Evolutionary conservation across 2,329 filamentous ascomycete genomes (phyloP).

Genomic region (Massarina eburnea): DNA sequence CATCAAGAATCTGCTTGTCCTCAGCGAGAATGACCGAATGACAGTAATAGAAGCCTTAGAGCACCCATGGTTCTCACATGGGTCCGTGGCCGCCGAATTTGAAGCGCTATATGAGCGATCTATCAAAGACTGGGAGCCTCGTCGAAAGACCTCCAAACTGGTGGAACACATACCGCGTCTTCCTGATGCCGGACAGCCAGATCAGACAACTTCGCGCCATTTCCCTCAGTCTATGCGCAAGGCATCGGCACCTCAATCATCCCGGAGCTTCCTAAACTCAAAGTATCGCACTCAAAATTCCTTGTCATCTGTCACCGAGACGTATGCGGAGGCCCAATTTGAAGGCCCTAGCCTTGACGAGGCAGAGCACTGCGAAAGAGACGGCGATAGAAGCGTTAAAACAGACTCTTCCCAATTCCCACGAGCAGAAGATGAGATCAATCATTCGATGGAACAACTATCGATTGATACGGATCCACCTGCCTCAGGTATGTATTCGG

Average conservation of each 20-base stretch:
- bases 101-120: slow-evolving; percentile 54
- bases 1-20: slow-evolving; percentile 53
- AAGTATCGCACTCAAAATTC: slow-evolving; percentile 7
- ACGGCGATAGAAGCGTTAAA: not conserved
- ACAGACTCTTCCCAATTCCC: not conserved
- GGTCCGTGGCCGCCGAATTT: slow-evolving; percentile 50
- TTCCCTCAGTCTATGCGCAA: not conserved
- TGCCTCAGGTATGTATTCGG: slow-evolving; percentile 11
- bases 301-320: slow-evolving; percentile 9
- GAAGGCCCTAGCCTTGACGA: slow-evolving; percentile 4
- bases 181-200: not conserved
- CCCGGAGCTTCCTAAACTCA: slow-evolving; percentile 1
- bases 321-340: slow-evolving; percentile 8
- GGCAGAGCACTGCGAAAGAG: slow-evolving; percentile 2
- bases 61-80: slow-evolving; percentile 60
- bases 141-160: slow-evolving; percentile 24
- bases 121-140: slow-evolving; percentile 54
- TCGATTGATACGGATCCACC: slow-evolving; percentile 7
- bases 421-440: not conserved
- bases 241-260: not conserved
- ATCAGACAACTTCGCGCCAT: not conserved
- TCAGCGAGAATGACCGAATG: slow-evolving; percentile 54
- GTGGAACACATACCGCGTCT: slow-evolving; percentile 23
- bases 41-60: slow-evolving; percentile 55
- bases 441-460: slow-evolving; percentile 9